phyloP scores from a whole-genome alignment of 257 asterid genomes.

The Gentiana straminea region DNA sequence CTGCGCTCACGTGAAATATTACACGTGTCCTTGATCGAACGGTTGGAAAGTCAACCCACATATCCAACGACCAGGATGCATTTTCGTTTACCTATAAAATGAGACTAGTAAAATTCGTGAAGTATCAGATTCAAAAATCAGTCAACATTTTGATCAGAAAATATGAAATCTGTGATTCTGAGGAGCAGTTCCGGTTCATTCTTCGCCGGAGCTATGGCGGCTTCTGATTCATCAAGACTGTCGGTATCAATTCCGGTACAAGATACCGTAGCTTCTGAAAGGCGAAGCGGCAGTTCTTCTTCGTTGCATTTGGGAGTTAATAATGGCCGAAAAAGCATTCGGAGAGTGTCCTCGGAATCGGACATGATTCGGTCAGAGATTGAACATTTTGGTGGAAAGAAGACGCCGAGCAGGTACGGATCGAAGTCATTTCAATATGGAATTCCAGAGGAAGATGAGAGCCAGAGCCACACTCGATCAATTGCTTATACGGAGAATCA shows the following conservation, averaged over 20 bases:
- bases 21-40: slow-evolving; percentile 21
- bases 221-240: slow-evolving; percentile 14
- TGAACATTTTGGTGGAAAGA: slow-evolving; percentile 1
- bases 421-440: slow-evolving; percentile 22
- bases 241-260: slow-evolving; percentile 15
- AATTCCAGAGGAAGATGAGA: slow-evolving; percentile 27
- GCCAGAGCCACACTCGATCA: neutral
- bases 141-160: neutral
- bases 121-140: neutral
- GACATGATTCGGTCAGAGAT: slow-evolving; percentile 19
- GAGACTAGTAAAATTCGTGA: neutral
- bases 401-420: slow-evolving; percentile 17
- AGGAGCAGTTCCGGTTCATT: slow-evolving; percentile 45
- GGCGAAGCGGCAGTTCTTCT: slow-evolving; percentile 12
- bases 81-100: neutral
- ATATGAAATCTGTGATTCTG: slow-evolving; percentile 35
- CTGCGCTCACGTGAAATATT: slow-evolving; percentile 28
- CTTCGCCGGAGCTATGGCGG: slow-evolving; percentile 12
- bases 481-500: slow-evolving; percentile 8
- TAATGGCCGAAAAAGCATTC: slow-evolving; percentile 13
- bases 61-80: slow-evolving; percentile 11
- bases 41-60: slow-evolving; percentile 12
- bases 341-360: slow-evolving; percentile 33
- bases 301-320: slow-evolving; percentile 14
- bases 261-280: slow-evolving; percentile 4